These are phyloP conservation scores for Eutrema heterophyllum DNA, from an alignment of 345 rosid species.

Conservation along the genomic window DNA sequence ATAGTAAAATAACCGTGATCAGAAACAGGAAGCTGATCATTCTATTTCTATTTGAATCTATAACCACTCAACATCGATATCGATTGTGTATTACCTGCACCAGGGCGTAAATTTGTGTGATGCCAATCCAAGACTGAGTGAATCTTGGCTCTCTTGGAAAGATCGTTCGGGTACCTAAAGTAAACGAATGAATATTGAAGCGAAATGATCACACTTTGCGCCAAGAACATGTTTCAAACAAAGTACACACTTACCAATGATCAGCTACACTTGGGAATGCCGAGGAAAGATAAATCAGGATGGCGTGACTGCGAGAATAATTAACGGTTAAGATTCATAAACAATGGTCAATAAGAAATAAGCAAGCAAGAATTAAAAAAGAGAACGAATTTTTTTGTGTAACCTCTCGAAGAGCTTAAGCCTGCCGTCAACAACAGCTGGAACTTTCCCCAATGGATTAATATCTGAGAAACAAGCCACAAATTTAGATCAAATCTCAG, in stretches of 20 bases:
- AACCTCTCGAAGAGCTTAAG: constrained; percentile 88
- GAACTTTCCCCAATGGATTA: constrained; percentile 67
- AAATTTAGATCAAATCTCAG: not conserved
- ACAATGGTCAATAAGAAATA: not conserved
- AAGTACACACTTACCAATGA: constrained; percentile 52
- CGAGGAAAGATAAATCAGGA: constrained; percentile 67
- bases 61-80: not conserved
- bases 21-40: not conserved
- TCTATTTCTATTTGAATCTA: not conserved
- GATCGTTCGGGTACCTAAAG: constrained; percentile 79
- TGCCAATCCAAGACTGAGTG: constrained; percentile 89
- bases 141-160: constrained; percentile 73
- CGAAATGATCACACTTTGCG: not conserved
- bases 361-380: not conserved
- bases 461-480: constrained; percentile 40
- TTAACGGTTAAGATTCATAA: not conserved
- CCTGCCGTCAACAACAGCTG: constrained; percentile 73
- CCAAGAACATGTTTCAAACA: constrained; percentile 8
- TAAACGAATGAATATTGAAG: not conserved
- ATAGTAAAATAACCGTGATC: not conserved
- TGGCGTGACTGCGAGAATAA: constrained; percentile 58
- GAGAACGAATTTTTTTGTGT: not conserved
- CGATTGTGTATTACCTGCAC: constrained; percentile 48
- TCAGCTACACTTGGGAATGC: constrained; percentile 79
- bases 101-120: constrained; percentile 69